Evolutionary conservation across 495 filamentous ascomycete genomes (phyloP).

Genomic region (Aspergillus kassunensis): DNA sequence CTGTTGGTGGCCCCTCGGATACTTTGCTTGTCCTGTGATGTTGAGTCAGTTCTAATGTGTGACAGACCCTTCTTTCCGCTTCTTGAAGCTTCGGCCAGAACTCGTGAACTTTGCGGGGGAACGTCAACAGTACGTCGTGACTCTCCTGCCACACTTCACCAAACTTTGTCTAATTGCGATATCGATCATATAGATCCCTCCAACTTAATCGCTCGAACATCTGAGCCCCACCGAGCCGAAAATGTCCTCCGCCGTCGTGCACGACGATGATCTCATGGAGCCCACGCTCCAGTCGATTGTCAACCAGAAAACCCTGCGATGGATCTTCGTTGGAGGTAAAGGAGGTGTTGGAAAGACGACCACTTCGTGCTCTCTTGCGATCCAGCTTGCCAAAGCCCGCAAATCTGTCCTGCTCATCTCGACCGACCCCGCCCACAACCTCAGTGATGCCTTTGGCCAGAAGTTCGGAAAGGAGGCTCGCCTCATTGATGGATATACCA

Average conservation of each 20-base stretch:
- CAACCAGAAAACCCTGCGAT: constrained; percentile 89
- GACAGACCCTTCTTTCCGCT: constrained; percentile 9
- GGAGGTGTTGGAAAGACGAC: constrained; percentile 99
- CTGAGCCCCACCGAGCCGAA: constrained; percentile 16
- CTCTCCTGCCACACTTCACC: constrained; percentile 1
- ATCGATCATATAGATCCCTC: constrained; percentile 6
- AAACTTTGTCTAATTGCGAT: constrained; percentile 15
- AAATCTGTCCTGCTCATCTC: constrained; percentile 96
- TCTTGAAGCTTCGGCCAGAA: constrained; percentile 10
- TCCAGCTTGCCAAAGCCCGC: constrained; percentile 95
- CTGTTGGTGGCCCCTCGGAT: background rate
- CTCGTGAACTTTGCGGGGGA: constrained; percentile 33
- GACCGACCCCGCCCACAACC: constrained; percentile 97
- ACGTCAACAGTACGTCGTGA: constrained; percentile 16
- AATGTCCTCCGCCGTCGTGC: constrained; percentile 64
- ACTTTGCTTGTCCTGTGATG: background rate
- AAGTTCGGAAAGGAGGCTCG: constrained; percentile 99
- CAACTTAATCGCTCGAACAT: background rate
- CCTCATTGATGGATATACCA: constrained; percentile 84
- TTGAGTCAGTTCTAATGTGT: background rate
- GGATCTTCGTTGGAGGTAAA: constrained; percentile 99
- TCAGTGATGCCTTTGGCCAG: constrained; percentile 96
- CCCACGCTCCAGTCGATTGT: constrained; percentile 91
- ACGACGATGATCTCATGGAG: constrained; percentile 75
- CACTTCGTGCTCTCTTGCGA: constrained; percentile 94